Evolutionary conservation across 1,139 yeast genomes (phyloP).

Genomic region (Debaryomyces nepalensis): DNA sequence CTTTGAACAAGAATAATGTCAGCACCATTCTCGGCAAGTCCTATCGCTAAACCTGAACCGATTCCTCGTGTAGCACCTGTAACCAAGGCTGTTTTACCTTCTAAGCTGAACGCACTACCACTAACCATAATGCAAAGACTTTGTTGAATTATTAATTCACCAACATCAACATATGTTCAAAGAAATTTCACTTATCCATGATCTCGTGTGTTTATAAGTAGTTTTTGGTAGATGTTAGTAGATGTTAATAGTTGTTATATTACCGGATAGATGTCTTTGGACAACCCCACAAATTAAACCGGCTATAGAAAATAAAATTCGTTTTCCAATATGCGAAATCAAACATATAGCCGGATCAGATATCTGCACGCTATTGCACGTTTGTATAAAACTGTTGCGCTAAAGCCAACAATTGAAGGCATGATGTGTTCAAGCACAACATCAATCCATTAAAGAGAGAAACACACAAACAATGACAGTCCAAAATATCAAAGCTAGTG

Average conservation of each 20-base stretch:
- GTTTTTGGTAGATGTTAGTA: no score
- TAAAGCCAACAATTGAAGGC: neutral
- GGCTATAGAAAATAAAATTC: slow-evolving; percentile 4
- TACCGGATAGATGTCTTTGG: neutral
- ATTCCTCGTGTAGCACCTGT: slow-evolving; percentile 43
- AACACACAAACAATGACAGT: slow-evolving; percentile 2
- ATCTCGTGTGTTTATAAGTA: slow-evolving; percentile 6
- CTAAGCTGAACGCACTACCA: slow-evolving; percentile 18
- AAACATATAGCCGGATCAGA: slow-evolving; percentile 6
- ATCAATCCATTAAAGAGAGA: neutral
- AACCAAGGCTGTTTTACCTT: slow-evolving; percentile 36
- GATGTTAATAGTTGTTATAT: no score
- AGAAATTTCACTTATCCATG: neutral
- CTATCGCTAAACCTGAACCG: slow-evolving; percentile 39
- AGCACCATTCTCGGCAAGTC: slow-evolving; percentile 32
- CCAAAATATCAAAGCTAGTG: slow-evolving; percentile 6
- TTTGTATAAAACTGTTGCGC: slow-evolving; percentile 3
- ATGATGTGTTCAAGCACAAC: neutral
- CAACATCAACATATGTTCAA: neutral
- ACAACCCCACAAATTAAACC: slow-evolving; percentile 5
- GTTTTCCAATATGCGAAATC: neutral
- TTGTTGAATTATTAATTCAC: slow-evolving; percentile 2
- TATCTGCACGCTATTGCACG: neutral
- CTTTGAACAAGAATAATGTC: slow-evolving; percentile 21
- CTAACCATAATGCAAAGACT: slow-evolving; percentile 4